Base-by-base conservation (phyloP, 768 basidiomycete species). In the Russula sp. region DNA sequence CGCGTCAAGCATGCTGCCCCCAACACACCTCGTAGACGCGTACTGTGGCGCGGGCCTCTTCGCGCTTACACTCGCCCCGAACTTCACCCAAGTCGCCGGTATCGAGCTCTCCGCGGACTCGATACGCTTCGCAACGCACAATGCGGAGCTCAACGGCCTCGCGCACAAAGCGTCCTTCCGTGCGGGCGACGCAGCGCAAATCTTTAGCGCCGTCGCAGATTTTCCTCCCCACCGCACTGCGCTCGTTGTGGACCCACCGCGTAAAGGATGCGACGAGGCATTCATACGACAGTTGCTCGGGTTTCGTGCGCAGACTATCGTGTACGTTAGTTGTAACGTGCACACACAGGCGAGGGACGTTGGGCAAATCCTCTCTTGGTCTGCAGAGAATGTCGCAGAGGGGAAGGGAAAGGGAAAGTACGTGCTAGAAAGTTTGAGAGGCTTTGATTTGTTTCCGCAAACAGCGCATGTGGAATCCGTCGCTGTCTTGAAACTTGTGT, bases 371-470 rank as follows among this genome's bases (percentile, higher is more conserved):
- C 38, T 87, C 50, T 62, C 69, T 24, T 75, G 83, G 72, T 81
- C 80, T 65, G 75, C 75, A 69, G 46, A 55, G 52, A 76, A 72
- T 60, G 76, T 68, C 53, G 76, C 74, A 53, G 77, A 67, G 48
- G 77, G 66, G 42, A 67, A 67, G 69, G 62, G 73, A 72, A 69
- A 63, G 5, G 75, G 75, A 44, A 77, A 74, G 70, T 99, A 97
- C 76, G 79, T 83, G 66, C 69, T 99, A 71, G 90, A 94, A 76
- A 91, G 86, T 69, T 69, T 97, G 70, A 75, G 90, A 65, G 95
- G 94, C 40, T 92, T 97, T 69, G 96, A 98, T 78, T 72, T 99
- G 60, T 99, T 98, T 78, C 93, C 96, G 9, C 94, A 98, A 79
- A 96, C 94, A 0, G 59, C 63, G 22, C 63, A 64, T 8, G 63